These are phyloP conservation scores for Arthrobotrys conoides DNA, from an alignment of 2,329 filamentous ascomycete species.

Conservation along the genomic window DNA sequence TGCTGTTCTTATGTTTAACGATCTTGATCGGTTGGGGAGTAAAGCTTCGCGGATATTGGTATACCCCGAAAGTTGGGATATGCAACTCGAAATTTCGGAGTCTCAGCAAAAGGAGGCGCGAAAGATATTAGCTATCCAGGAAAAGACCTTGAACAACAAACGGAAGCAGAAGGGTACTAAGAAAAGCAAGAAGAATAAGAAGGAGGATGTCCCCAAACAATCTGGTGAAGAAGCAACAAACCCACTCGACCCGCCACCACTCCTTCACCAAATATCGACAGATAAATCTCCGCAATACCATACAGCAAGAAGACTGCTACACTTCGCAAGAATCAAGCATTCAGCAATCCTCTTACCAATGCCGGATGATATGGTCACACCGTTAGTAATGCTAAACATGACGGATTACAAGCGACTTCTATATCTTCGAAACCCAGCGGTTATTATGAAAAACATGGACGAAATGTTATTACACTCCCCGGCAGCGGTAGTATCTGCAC, in stretches of 20 bases:
- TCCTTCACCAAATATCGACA: not conserved
- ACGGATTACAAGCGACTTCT: constrained; percentile 60
- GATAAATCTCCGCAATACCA: constrained; percentile 32
- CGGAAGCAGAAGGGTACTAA: not conserved
- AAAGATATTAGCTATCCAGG: constrained; percentile 11
- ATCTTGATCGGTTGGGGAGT: constrained; percentile 58
- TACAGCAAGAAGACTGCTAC: constrained; percentile 61
- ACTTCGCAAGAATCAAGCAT: constrained; percentile 61
- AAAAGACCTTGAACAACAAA: constrained; percentile 9
- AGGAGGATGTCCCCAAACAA: not conserved
- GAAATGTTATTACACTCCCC: constrained; percentile 60
- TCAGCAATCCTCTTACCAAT: constrained; percentile 27
- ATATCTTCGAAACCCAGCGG: constrained; percentile 60
- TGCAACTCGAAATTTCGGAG: constrained; percentile 49
- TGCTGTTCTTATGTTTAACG: constrained; percentile 61
- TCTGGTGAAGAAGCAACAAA: constrained; percentile 1
- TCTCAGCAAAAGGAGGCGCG: constrained; percentile 26
- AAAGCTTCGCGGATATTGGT: constrained; percentile 60
- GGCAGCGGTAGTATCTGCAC: constrained; percentile 32
- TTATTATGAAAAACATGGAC: constrained; percentile 61
- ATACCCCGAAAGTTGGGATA: constrained; percentile 62
- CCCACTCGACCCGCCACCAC: constrained; percentile 33
- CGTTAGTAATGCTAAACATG: constrained; percentile 60
- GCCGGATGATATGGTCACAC: constrained; percentile 31
- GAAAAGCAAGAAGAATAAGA: not conserved